Percentiles rank a stretch among this genome's conserved stretches.
phyloP scores from a whole-genome alignment of 352 stramenopile species.

The Plasmopara viticola region DNA sequence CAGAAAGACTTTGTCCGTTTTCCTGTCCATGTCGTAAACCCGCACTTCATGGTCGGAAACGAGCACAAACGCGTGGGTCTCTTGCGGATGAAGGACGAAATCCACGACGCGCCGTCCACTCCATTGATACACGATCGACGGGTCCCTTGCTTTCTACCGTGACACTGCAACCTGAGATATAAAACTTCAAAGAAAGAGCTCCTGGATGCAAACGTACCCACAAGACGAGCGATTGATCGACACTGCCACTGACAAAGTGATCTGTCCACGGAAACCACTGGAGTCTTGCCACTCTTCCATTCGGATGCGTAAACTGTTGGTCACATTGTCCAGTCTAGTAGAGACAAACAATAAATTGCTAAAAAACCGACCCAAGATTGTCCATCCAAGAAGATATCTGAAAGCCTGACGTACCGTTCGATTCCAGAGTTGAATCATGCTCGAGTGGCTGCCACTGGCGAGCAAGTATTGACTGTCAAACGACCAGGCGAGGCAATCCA shows the following conservation, averaged over 20 bases:
- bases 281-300: slow-evolving; percentile 39
- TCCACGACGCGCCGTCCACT: slow-evolving; percentile 55
- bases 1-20: slow-evolving; percentile 56
- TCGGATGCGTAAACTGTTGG: slow-evolving; percentile 50
- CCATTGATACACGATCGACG: slow-evolving; percentile 60
- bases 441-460: slow-evolving; percentile 42
- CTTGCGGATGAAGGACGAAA: slow-evolving; percentile 45
- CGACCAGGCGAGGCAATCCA: slow-evolving; percentile 63
- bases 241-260: slow-evolving; percentile 65
- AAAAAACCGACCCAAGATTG: background rate
- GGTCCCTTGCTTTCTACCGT: slow-evolving; percentile 41
- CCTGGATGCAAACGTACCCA: slow-evolving; percentile 38
- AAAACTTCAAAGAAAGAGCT: background rate
- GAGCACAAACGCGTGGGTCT: slow-evolving; percentile 52
- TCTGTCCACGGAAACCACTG: slow-evolving; percentile 51
- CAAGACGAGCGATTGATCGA: slow-evolving; percentile 66
- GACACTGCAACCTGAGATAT: background rate
- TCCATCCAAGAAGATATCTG: background rate
- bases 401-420: slow-evolving; percentile 33
- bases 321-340: slow-evolving; percentile 41
- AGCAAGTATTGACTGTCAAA: slow-evolving; percentile 53
- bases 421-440: slow-evolving; percentile 64
- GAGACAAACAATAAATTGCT: background rate
- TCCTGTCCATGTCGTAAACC: slow-evolving; percentile 50
- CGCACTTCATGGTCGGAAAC: slow-evolving; percentile 50